Base-by-base conservation (phyloP, 306 rosid species). In the Senna tora region DNA sequence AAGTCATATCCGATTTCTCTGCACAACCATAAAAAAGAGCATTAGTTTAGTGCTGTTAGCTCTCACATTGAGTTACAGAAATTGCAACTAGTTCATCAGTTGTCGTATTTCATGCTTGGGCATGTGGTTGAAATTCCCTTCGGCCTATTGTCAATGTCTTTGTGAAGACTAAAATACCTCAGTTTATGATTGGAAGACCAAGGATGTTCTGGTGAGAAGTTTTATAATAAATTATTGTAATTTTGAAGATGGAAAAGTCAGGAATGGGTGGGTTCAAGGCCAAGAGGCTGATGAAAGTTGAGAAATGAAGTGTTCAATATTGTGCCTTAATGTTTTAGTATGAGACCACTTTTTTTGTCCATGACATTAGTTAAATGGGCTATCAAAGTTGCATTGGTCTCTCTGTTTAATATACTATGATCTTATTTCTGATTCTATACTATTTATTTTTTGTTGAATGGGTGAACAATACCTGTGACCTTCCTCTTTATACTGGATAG, bases 391-490 rank as follows among this genome's bases (percentile, higher is more conserved):
- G 62, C 36, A 39, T 7, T 71, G 34, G 65, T 64, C 57, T 64
- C n/a, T 38, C 36, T 38, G n/a, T 61, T 12, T 39, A 39, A 61
- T 16, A 62, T 17, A 11, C 17, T 20, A 34, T 39, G 20, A 39
- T 38, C 17, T 17, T 46, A 38, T 39, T 62, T 17, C 30, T 36
- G 49, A 38, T 61, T 62, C 67, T 19, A 8, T 62, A 14, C 30
- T 19, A 19, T 9, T 62, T 46, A 9, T 42, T 38, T 19, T 62
- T 62, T 19, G 78, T 68, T 61, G 34, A 74, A 78, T 73, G 81
- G 78, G 67, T 59, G 65, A 65, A 5, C 7, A 4, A 11, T 62
- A 17, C 0, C 30, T 51, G 57, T 39, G 67, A 62, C 19, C 17
- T 61, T 12, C 12, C 50, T 51, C 57, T 51, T 51, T 36, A 6